Conservation (phyloP, 768 basidiomycete species). For the Macrocybe gigantea region DNA sequence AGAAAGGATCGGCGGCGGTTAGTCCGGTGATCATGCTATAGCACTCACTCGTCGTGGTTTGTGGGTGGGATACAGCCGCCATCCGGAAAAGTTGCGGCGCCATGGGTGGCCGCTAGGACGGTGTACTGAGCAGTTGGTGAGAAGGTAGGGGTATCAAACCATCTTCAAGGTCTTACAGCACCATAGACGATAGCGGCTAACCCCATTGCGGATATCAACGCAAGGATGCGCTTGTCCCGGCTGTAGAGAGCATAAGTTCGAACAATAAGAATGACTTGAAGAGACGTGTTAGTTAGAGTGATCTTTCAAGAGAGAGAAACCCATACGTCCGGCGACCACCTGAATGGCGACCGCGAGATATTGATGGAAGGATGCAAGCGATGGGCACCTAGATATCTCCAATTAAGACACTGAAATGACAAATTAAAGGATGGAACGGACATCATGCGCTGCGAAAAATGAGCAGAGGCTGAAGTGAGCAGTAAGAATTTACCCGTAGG, state of each 20-base stretch:
- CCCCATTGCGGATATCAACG: constrained; percentile 16
- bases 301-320: background rate
- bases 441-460: background rate
- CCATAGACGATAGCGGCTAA: constrained; percentile 22
- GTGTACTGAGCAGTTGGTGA: constrained; percentile 14
- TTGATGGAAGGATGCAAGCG: constrained; percentile 20
- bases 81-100: background rate
- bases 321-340: constrained; percentile 31
- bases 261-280: constrained; percentile 29
- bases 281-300: background rate
- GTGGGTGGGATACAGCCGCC: constrained; percentile 19
- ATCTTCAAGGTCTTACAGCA: constrained; percentile 12
- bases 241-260: constrained; percentile 36
- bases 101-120: constrained; percentile 9
- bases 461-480: too few species aligned
- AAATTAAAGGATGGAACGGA: background rate
- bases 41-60: constrained; percentile 13
- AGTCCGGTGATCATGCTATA: background rate
- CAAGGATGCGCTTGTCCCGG: constrained; percentile 20
- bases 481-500: background rate
- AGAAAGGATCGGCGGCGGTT: background rate
- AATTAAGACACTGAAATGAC: background rate
- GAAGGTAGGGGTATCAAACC: background rate
- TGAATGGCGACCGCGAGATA: constrained; percentile 28
- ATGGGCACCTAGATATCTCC: constrained; percentile 15